A percentile compares a stretch with the other conserved stretches of the same genome.
These are phyloP conservation scores for Beauveria sp. DNA, from an alignment of 2,329 filamentous ascomycete species.

Conservation along the genomic window DNA sequence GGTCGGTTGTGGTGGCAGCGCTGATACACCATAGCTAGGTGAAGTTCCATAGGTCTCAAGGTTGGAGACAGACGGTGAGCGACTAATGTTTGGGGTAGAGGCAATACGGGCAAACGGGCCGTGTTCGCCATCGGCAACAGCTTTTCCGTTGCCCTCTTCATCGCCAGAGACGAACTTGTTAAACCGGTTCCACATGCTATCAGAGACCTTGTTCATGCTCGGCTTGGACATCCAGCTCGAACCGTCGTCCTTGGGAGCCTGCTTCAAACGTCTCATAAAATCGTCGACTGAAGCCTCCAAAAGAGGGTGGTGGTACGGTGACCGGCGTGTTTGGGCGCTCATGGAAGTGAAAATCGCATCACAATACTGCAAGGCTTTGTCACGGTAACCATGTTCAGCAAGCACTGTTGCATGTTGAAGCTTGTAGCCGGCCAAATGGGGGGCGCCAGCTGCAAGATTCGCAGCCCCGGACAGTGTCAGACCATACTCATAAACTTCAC, in stretches of 20 bases:
- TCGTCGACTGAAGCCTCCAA: constrained; percentile 76
- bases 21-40: constrained; percentile 22
- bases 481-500: constrained; percentile 91
- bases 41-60: constrained; percentile 67
- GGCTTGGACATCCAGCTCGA: constrained; percentile 91
- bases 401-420: constrained; percentile 77
- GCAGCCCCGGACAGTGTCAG: constrained; percentile 57
- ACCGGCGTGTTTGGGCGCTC: constrained; percentile 72
- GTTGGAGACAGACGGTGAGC: constrained; percentile 60
- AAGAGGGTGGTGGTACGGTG: constrained; percentile 74
- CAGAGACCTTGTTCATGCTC: constrained; percentile 92
- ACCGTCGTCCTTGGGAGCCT: constrained; percentile 73
- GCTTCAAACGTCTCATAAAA: constrained; percentile 71
- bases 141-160: constrained; percentile 59
- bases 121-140: constrained; percentile 51
- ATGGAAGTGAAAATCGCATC: constrained; percentile 73
- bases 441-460: constrained; percentile 50
- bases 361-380: constrained; percentile 86
- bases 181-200: constrained; percentile 83
- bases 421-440: constrained; percentile 87
- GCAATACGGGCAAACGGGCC: constrained; percentile 80
- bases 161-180: constrained; percentile 95
- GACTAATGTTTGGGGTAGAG: constrained; percentile 65
- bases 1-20: constrained; percentile 26
- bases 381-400: constrained; percentile 73